Conservation (phyloP, 768 basidiomycete genomes). For the Dacryopinax spathularia region DNA sequence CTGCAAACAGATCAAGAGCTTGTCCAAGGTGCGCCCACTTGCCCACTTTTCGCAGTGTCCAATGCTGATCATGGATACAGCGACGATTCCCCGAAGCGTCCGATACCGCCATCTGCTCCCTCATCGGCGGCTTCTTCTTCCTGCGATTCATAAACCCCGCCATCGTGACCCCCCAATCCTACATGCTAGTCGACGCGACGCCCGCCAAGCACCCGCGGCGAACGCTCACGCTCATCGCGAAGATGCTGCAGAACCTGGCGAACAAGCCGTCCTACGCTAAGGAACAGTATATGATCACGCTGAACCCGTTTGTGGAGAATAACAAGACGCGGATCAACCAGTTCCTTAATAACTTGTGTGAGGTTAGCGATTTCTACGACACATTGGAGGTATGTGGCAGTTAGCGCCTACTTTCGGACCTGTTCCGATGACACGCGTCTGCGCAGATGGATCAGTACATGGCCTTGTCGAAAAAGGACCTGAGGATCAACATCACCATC, state of each 20-base stretch:
- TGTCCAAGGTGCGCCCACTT: conserved; percentile 57
- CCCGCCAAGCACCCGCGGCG: conserved; percentile 95
- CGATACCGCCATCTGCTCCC: conserved; percentile 93
- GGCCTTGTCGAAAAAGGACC: conserved; percentile 97
- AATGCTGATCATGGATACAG: conserved; percentile 30
- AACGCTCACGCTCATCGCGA: conserved; percentile 93
- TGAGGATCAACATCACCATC: conserved; percentile 94
- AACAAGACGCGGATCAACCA: conserved; percentile 97
- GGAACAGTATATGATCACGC: conserved; percentile 95
- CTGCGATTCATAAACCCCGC: conserved; percentile 99
- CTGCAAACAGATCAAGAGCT: conserved; percentile 95
- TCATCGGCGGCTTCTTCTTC: conserved; percentile 99
- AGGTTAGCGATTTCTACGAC: conserved; percentile 98
- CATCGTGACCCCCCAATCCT: conserved; percentile 96
- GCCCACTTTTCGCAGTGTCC: neutral
- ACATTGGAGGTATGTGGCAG: conserved; percentile 66
- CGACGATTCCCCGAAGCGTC: conserved; percentile 98
- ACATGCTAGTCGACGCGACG: conserved; percentile 96
- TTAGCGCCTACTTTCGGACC: neutral
- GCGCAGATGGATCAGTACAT: conserved; percentile 97
- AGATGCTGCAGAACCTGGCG: conserved; percentile 98
- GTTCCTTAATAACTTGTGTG: conserved; percentile 91
- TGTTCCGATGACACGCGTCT: conserved; percentile 1
- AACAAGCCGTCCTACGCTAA: conserved; percentile 98
- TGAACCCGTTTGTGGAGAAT: conserved; percentile 97